Evolutionary conservation across 768 basidiomycete genomes (phyloP).

Genomic region (Lactifluus rugatus): DNA sequence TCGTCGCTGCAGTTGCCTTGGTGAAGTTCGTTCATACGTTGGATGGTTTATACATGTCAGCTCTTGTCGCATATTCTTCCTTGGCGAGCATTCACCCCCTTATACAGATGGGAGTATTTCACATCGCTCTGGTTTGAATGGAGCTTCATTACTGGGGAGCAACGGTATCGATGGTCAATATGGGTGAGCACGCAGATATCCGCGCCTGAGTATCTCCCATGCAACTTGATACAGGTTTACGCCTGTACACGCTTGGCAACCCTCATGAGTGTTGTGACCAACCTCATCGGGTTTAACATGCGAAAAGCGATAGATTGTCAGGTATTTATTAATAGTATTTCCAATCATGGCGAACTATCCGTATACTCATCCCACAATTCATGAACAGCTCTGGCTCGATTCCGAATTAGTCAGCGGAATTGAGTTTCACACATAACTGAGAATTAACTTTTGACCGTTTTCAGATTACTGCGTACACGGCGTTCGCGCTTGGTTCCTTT

Average conservation of each 20-base stretch:
- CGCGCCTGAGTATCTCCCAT: not conserved
- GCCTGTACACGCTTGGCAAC: not conserved
- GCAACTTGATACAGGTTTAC: constrained; percentile 2
- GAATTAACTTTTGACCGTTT: not conserved
- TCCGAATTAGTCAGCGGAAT: constrained; percentile 1
- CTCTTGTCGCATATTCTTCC: not conserved
- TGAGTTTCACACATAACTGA: not conserved
- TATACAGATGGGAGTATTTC: constrained; percentile 13
- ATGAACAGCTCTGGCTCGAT: constrained; percentile 2
- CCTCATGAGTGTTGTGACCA: not conserved
- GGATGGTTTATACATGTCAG: constrained; percentile 5
- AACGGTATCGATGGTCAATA: constrained; percentile 12
- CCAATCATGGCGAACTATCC: not conserved
- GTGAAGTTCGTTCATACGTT: not conserved
- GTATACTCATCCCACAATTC: not conserved
- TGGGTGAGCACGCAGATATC: constrained; percentile 5
- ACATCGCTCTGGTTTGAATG: constrained; percentile 13
- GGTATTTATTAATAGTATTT: not conserved
- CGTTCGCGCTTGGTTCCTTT: not conserved
- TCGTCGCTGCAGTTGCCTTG: not conserved
- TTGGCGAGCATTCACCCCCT: not conserved
- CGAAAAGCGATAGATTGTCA: not conserved
- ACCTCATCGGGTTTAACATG: not conserved
- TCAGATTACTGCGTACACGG: constrained; percentile 4
- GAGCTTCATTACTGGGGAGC: constrained; percentile 4